phyloP scores from a whole-genome alignment of 208 protist species.

The Wallacemonas rigidus region DNA sequence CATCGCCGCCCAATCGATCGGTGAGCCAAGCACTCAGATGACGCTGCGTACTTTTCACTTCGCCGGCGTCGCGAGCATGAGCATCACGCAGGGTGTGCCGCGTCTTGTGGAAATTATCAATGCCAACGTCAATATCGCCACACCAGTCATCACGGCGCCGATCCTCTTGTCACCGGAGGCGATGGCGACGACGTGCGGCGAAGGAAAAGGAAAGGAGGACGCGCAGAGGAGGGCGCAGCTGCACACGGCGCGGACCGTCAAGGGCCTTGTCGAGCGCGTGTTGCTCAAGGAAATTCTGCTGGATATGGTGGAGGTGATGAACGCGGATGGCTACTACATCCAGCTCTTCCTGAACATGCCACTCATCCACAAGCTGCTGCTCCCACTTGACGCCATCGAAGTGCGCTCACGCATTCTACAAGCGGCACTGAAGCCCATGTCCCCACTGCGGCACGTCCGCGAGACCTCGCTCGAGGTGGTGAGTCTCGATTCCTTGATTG shows the following conservation, averaged over 20 bases:
- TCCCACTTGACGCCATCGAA: slow-evolving; percentile 89
- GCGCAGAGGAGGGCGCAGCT: slow-evolving; percentile 28
- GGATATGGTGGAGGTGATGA: slow-evolving; percentile 91
- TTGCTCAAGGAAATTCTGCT: slow-evolving; percentile 89
- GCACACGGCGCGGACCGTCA: slow-evolving; percentile 78
- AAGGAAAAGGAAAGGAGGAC: not conserved
- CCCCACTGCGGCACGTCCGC: slow-evolving; percentile 88
- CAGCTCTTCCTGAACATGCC: slow-evolving; percentile 93
- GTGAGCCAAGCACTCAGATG: slow-evolving; percentile 99
- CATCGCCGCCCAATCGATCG: slow-evolving; percentile 98
- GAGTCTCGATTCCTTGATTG: slow-evolving; percentile 58
- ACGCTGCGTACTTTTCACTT: slow-evolving; percentile 99
- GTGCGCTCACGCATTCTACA: slow-evolving; percentile 84
- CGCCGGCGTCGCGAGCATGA: slow-evolving; percentile 99
- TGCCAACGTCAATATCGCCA: slow-evolving; percentile 97
- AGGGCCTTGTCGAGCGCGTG: slow-evolving; percentile 91
- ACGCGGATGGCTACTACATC: slow-evolving; percentile 84
- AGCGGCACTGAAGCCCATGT: slow-evolving; percentile 66
- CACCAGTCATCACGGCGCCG: slow-evolving; percentile 97
- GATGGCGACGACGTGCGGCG: not conserved
- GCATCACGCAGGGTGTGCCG: slow-evolving; percentile 96
- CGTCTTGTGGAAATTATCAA: slow-evolving; percentile 99
- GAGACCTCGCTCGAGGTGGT: slow-evolving; percentile 75
- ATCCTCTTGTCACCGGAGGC: slow-evolving; percentile 42
- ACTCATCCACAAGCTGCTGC: slow-evolving; percentile 88